Evolutionary conservation across 306 rosid genomes (phyloP).

Genomic region (Inga oerstediana): DNA sequence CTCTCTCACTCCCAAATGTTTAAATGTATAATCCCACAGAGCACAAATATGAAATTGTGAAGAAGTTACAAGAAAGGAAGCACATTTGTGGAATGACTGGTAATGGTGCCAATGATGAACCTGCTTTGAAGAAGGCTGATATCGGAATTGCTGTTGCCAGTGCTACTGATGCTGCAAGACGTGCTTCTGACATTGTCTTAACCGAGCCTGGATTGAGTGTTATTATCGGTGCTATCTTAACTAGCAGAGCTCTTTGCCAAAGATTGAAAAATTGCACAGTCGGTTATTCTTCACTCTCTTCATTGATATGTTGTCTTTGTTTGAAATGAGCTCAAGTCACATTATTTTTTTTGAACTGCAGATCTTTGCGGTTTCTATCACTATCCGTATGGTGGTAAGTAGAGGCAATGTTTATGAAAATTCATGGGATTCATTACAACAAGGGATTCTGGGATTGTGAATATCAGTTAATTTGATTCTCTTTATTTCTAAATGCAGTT

Average conservation of each 20-base stretch:
- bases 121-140: constrained; percentile 98
- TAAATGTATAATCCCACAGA: constrained; percentile 38
- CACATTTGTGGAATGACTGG: constrained; percentile 99
- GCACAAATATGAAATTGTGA: constrained; percentile 96
- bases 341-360: constrained; percentile 39
- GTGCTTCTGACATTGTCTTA: constrained; percentile 96
- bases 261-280: constrained; percentile 99
- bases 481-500: constrained; percentile 59
- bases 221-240: constrained; percentile 92
- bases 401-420: not conserved
- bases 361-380: constrained; percentile 99
- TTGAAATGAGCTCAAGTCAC: constrained; percentile 11
- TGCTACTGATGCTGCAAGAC: constrained; percentile 97
- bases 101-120: constrained; percentile 98
- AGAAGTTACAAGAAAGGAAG: constrained; percentile 92
- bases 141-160: constrained; percentile 98
- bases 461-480: constrained; percentile 14
- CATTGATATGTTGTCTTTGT: constrained; percentile 10
- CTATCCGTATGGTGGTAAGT: constrained; percentile 98
- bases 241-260: constrained; percentile 93
- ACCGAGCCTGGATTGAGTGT: constrained; percentile 99
- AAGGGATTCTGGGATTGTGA: not conserved
- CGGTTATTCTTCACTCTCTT: constrained; percentile 34
- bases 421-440: not conserved
- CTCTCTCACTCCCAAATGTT: not conserved